A percentile compares a stretch with the other conserved stretches of the same genome.
Evolutionary conservation across 371 early-diverging fungal genomes (phyloP).

Genomic region (Nematocida sp.): DNA sequence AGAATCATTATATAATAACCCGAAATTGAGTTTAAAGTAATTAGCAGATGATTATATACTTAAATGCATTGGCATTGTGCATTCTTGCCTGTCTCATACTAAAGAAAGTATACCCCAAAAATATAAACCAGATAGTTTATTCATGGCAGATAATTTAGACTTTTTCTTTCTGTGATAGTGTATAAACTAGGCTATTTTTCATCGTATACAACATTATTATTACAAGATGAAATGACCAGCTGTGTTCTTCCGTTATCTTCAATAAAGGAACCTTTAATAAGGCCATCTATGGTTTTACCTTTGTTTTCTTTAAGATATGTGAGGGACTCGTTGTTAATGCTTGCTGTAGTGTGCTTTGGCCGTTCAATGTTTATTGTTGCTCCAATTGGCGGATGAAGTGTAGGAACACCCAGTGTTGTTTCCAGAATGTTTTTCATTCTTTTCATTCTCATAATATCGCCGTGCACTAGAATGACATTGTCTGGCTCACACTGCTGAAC

Average conservation of each 20-base stretch:
- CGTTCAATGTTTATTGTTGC: slow-evolving; percentile 6
- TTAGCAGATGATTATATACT: too few species aligned
- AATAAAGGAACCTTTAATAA: not conserved
- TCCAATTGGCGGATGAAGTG: slow-evolving; percentile 74
- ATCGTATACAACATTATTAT: slow-evolving; percentile 11
- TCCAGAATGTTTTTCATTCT: slow-evolving; percentile 82
- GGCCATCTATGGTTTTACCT: not conserved
- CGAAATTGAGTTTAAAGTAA: too few species aligned
- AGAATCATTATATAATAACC: too few species aligned
- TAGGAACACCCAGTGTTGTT: slow-evolving; percentile 77
- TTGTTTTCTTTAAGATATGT: slow-evolving; percentile 5
- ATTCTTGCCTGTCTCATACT: too few species aligned
- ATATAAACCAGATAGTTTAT: too few species aligned
- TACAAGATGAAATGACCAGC: slow-evolving; percentile 20
- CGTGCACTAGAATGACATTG: slow-evolving; percentile 93
- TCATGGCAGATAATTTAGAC: too few species aligned
- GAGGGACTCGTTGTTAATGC: slow-evolving; percentile 5
- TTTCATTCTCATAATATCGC: slow-evolving; percentile 93
- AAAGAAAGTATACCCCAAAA: too few species aligned
- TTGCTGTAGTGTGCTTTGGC: slow-evolving; percentile 18
- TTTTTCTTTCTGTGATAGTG: too few species aligned
- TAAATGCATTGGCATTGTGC: too few species aligned
- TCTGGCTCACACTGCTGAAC: slow-evolving; percentile 89
- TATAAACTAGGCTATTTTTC: not conserved
- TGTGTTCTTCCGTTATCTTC: slow-evolving; percentile 5